Evolutionary conservation across 2,329 filamentous ascomycete species (phyloP).

Genomic region (Rutstroemia sp.): DNA sequence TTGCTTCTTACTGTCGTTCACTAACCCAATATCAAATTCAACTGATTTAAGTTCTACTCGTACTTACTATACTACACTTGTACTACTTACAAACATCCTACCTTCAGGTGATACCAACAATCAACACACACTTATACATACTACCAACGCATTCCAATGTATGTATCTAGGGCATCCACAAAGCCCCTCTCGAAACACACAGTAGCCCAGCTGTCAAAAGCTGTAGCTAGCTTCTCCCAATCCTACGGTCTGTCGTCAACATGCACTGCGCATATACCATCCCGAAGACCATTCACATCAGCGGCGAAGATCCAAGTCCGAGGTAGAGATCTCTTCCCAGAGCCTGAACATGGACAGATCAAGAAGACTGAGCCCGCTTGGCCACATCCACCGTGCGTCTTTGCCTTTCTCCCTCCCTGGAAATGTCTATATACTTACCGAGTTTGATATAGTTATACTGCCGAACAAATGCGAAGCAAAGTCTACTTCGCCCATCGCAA

Average conservation of each 20-base stretch:
- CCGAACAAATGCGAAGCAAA: slow-evolving; percentile 65
- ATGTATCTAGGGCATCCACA: slow-evolving; percentile 20
- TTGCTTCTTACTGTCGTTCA: not conserved
- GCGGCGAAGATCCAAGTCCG: slow-evolving; percentile 21
- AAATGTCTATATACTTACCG: not conserved
- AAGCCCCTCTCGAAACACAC: slow-evolving; percentile 21
- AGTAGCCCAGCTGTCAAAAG: slow-evolving; percentile 23
- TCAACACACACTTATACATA: not conserved
- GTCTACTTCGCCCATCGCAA: slow-evolving; percentile 72
- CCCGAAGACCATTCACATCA: slow-evolving; percentile 24
- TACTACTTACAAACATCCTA: not conserved
- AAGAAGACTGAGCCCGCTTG: slow-evolving; percentile 58
- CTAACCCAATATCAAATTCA: not conserved
- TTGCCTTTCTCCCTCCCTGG: not conserved
- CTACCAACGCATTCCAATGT: slow-evolving; percentile 18
- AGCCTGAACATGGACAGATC: slow-evolving; percentile 36
- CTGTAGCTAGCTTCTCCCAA: slow-evolving; percentile 20
- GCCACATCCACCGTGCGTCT: slow-evolving; percentile 36
- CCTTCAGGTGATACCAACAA: not conserved
- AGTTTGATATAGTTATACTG: slow-evolving; percentile 51
- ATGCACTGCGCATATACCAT: slow-evolving; percentile 11
- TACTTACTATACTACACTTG: not conserved
- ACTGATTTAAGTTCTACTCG: not conserved
- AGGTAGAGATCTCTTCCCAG: slow-evolving; percentile 25
- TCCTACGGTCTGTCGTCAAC: slow-evolving; percentile 14